Conservation (phyloP, 208 protist genomes). For the Leishmania mexicana region DNA sequence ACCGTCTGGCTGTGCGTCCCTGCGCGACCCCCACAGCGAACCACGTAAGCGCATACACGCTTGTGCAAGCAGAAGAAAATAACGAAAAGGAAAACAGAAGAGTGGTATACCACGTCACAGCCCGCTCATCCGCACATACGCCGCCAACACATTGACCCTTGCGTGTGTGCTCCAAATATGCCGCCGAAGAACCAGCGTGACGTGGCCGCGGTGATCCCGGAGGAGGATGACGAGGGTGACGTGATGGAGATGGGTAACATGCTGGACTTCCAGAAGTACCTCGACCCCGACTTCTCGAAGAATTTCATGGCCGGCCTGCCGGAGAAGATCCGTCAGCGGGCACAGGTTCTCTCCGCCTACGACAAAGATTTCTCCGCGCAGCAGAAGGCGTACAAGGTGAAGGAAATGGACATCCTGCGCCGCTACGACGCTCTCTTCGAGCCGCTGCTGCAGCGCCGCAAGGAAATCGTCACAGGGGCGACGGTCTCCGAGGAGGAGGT, state of each 20-base stretch:
- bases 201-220: constrained; percentile 17
- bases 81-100: not conserved
- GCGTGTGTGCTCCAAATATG: constrained; percentile 21
- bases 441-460: constrained; percentile 63
- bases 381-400: constrained; percentile 58
- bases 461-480: constrained; percentile 79
- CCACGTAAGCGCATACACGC: not conserved
- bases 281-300: constrained; percentile 76
- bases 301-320: constrained; percentile 86
- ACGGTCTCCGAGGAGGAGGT: constrained; percentile 71
- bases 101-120: not conserved
- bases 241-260: constrained; percentile 36
- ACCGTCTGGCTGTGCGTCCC: not conserved
- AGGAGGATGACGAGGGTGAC: constrained; percentile 50
- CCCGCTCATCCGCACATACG: constrained; percentile 10
- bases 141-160: not conserved
- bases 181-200: constrained; percentile 45
- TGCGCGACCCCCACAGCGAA: not conserved
- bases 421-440: constrained; percentile 75
- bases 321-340: constrained; percentile 79
- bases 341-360: constrained; percentile 70
- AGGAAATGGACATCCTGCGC: constrained; percentile 69
- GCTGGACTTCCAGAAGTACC: constrained; percentile 57
- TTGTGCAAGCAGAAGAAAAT: not conserved
- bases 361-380: constrained; percentile 71